Evolutionary conservation across 2,329 filamentous ascomycete species (phyloP), one percentile per base, ranked within the genome.

Genomic region (Fusarium redolens): DNA sequence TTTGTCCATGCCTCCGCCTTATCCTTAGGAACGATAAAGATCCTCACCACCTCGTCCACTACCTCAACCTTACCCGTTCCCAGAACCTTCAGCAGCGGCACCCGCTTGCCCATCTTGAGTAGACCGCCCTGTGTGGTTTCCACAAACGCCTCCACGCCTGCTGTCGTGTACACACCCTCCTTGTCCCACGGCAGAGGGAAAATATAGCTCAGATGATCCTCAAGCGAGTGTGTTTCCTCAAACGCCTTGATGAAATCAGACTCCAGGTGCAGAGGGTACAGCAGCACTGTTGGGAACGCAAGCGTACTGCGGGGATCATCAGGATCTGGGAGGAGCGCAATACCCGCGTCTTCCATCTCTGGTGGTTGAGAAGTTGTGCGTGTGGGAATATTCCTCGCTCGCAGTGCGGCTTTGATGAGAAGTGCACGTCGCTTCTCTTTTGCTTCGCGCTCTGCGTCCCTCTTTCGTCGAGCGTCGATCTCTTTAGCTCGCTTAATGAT

Each of bases 181-280:
- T 81, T 78, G 77, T 98, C 96, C 96, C 96, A 99, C 17, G 95
- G 94, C 77, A 95, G 82, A 5, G 95, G 96, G 65, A 99, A 89
- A 14, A 98, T 92, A 78, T 98, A 97, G 7, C 87, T 86, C 55
- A 99, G 85, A 81, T 98, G 95, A 73, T 96, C 91, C 12, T 86
- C 87, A 33, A 98, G 85, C 20, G 87, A 88, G 75, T 96, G 91
- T 67, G 87, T 90, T 85, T 98, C 96, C 58, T 87, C 87, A 77
- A 97, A 96, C 0, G 90, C 89, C 84, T 97, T 97, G 82, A 99
- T 89, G 77, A 99, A 96, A 81, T 99, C 96, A 3, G 91, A 93
- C 85, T 98, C 91, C 51, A 92, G 86, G 69, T 94, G 87, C 72
- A 92, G 85, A 9, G 96, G 96, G 81, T 99, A 99, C 62, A 99